These are phyloP conservation scores for Phlyctochytrium arcticum DNA, from an alignment of 192 early-diverging fungal genomes.

Conservation along the genomic window DNA sequence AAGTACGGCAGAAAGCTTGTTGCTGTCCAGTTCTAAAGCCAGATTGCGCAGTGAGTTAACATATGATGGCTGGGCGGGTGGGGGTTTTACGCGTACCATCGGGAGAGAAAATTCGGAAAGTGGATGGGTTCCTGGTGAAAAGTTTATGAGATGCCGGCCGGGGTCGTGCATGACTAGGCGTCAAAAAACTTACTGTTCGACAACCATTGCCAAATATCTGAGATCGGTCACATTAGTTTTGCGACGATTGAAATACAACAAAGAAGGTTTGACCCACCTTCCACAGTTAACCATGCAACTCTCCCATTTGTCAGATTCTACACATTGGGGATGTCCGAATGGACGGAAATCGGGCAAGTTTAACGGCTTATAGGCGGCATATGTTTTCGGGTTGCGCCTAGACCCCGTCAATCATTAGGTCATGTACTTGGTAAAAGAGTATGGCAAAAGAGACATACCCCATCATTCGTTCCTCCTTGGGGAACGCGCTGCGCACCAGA, in stretches of 20 bases:
- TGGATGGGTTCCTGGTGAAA: constrained; percentile 19
- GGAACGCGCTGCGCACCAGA: constrained; percentile 23
- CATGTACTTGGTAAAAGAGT: not conserved
- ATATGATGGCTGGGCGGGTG: not conserved
- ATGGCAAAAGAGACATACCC: constrained; percentile 11
- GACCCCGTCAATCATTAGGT: not conserved
- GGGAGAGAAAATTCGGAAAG: constrained; percentile 41
- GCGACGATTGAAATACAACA: no score
- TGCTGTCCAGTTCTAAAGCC: constrained; percentile 24
- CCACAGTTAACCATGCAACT: constrained; percentile 23
- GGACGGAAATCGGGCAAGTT: constrained; percentile 25
- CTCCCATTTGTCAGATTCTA: constrained; percentile 13
- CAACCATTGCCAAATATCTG: constrained; percentile 23
- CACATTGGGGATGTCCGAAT: not conserved
- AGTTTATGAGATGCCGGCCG: no score
- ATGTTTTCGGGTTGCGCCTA: constrained; percentile 28
- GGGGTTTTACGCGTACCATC: constrained; percentile 18
- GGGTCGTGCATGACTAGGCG: no score
- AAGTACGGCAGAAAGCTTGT: constrained; percentile 35
- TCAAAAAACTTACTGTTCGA: constrained; percentile 15
- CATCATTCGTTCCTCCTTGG: constrained; percentile 29
- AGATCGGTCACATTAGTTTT: no score
- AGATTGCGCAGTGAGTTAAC: not conserved
- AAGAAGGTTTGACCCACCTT: no score
- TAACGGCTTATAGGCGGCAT: constrained; percentile 29